Conservation (phyloP, 495 filamentous ascomycete species). For the Viridothelium virens region DNA sequence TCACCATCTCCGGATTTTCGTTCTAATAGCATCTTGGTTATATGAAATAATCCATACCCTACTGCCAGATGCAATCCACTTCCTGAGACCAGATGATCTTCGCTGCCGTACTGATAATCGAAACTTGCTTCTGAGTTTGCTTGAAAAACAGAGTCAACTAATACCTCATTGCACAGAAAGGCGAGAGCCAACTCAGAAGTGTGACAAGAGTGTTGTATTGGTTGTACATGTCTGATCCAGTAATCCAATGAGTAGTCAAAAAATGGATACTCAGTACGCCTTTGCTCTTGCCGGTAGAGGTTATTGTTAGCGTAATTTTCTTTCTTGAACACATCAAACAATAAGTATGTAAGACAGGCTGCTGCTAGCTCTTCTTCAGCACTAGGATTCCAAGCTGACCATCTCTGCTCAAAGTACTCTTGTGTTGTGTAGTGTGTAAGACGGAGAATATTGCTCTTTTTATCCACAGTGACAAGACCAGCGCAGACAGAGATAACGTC, state of each 20-base stretch:
- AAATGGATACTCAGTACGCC: not conserved
- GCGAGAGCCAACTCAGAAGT: not conserved
- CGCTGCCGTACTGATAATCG: too few species aligned
- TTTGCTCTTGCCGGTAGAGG: not conserved
- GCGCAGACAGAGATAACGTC: conserved; percentile 44
- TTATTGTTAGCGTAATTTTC: not conserved
- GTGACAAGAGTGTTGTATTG: not conserved
- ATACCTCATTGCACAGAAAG: not conserved
- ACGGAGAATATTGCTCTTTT: conserved; percentile 41
- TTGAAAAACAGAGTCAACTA: not conserved
- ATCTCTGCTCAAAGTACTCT: conserved; percentile 44
- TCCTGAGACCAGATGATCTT: not conserved
- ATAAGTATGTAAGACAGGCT: not conserved
- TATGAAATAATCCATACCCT: not conserved
- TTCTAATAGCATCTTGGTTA: not conserved
- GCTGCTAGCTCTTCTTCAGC: not conserved
- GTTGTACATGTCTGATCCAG: not conserved
- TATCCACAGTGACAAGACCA: conserved; percentile 46
- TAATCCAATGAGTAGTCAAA: not conserved
- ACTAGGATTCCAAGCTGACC: conserved; percentile 34
- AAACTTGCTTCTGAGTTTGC: not conserved
- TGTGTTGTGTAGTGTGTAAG: conserved; percentile 51
- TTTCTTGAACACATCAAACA: not conserved
- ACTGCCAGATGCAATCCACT: not conserved
- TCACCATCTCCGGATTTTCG: not conserved